A percentile compares a stretch with the other conserved stretches of the same genome.
These are phyloP conservation scores for Dactylonectria macrodidyma DNA, from an alignment of 2,329 filamentous ascomycete species.

Conservation along the genomic window DNA sequence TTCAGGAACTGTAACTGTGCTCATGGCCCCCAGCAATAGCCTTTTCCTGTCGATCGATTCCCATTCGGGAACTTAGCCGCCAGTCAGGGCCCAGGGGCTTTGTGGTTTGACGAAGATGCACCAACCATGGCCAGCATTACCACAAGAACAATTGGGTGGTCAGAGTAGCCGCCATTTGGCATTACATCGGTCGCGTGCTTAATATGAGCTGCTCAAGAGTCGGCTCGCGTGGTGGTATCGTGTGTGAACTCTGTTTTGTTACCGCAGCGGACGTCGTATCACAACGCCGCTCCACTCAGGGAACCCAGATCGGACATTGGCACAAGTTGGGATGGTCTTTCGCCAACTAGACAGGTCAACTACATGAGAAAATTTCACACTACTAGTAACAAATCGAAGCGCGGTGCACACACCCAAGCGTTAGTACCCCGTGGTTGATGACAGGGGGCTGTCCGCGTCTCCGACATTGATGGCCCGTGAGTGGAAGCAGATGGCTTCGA, in stretches of 20 bases:
- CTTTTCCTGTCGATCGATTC: constrained; percentile 27
- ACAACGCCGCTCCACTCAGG: background rate
- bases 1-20: constrained; percentile 8
- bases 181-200: background rate
- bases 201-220: background rate
- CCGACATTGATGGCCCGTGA: background rate
- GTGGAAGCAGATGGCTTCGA: constrained; percentile 13
- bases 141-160: background rate
- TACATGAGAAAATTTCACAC: background rate
- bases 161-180: background rate
- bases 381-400: background rate
- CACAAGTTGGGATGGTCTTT: background rate
- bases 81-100: constrained; percentile 12
- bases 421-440: background rate
- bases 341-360: background rate
- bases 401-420: background rate
- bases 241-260: background rate
- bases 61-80: constrained; percentile 24
- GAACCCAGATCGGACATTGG: background rate
- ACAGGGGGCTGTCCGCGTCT: background rate
- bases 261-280: background rate
- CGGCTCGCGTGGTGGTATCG: background rate
- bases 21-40: constrained; percentile 19
- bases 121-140: background rate
- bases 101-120: constrained; percentile 13